phyloP scores from a whole-genome alignment of 495 filamentous ascomycete species.

The Bacidia rubella region DNA sequence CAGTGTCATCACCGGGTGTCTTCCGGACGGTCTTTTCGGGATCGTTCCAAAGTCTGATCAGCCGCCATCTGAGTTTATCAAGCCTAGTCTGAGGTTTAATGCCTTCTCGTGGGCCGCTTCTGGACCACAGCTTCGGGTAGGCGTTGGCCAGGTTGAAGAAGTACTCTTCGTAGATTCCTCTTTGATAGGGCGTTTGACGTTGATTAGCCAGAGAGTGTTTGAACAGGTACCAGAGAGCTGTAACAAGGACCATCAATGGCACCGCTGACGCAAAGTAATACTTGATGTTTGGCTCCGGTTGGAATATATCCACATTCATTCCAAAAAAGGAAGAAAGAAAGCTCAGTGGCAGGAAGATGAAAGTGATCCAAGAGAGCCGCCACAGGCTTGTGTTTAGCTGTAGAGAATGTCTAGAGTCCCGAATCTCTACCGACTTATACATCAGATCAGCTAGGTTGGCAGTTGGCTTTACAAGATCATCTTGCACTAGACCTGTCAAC shows the following conservation, averaged over 20 bases:
- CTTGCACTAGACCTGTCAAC: conserved; percentile 9
- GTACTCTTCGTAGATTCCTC: conserved; percentile 37
- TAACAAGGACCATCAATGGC: conserved; percentile 32
- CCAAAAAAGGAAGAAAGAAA: conserved; percentile 36
- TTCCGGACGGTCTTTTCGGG: conserved; percentile 22
- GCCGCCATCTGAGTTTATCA: conserved; percentile 31
- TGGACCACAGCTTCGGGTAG: conserved; percentile 36
- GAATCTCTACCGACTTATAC: conserved; percentile 42
- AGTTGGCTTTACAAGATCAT: conserved; percentile 13
- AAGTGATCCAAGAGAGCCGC: conserved; percentile 31
- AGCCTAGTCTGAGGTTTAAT: conserved; percentile 24
- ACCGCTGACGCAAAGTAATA: conserved; percentile 37
- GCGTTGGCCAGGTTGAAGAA: conserved; percentile 31
- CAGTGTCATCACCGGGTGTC: conserved; percentile 17
- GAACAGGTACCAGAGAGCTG: conserved; percentile 34
- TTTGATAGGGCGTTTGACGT: conserved; percentile 33
- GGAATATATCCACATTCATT: conserved; percentile 30
- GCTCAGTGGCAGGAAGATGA: conserved; percentile 41
- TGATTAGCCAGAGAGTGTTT: conserved; percentile 34
- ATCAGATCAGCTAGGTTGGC: conserved; percentile 28
- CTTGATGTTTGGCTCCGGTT: conserved; percentile 29
- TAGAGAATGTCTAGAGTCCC: conserved; percentile 36
- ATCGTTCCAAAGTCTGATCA: conserved; percentile 32
- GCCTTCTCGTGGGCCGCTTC: conserved; percentile 29
- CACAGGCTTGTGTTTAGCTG: conserved; percentile 33